Conservation (phyloP, 164 flowering plant species). For the Aristolochia californica region DNA sequence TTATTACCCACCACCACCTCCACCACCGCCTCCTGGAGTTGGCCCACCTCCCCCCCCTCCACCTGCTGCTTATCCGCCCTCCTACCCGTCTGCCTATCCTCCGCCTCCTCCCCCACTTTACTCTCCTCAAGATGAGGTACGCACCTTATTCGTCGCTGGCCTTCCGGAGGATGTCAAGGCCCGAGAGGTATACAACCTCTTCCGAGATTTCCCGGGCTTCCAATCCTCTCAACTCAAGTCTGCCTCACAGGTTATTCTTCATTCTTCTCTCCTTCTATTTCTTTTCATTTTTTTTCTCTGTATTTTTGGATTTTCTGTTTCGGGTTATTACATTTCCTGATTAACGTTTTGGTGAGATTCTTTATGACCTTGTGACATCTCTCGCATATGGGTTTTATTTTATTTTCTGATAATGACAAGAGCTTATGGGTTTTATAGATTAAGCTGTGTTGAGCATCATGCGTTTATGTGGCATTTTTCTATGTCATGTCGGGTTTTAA, state of each 20-base stretch:
- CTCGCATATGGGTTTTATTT: no score
- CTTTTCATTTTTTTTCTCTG: neutral
- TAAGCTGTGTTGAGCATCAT: no score
- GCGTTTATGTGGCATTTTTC: no score
- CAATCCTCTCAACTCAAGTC: conserved; percentile 66
- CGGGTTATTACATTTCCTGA: neutral
- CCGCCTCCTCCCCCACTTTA: conserved; percentile 15
- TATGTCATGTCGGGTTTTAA: no score
- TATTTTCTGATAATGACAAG: no score
- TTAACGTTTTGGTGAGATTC: no score
- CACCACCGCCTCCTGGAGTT: conserved; percentile 10
- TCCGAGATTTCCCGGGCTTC: conserved; percentile 82
- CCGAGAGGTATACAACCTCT: conserved; percentile 83
- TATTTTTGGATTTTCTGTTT: neutral
- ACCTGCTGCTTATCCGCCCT: conserved; percentile 11
- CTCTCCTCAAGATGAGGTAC: conserved; percentile 36
- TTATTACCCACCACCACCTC: conserved; percentile 27
- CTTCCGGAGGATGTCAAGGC: conserved; percentile 76
- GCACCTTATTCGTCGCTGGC: conserved; percentile 89
- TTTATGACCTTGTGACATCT: no score
- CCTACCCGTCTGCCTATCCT: conserved; percentile 17
- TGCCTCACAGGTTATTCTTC: conserved; percentile 40
- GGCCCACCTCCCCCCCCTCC: conserved; percentile 11
- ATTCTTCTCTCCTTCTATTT: neutral
- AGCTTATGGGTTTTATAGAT: no score